Conservation (phyloP, 345 rosid genomes). For the Lepidium sativum region DNA sequence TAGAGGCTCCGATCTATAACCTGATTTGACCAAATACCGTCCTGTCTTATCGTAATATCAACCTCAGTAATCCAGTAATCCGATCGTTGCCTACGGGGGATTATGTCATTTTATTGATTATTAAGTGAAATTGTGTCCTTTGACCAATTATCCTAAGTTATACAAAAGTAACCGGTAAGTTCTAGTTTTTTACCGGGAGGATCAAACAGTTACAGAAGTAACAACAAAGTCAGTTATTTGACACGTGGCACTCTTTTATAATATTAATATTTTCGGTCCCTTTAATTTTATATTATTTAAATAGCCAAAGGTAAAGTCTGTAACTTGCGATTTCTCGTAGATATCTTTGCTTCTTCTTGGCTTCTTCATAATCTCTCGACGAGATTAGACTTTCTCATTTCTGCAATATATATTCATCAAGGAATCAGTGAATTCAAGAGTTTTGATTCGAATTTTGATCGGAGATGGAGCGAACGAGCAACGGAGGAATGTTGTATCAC, state of each 20-base stretch:
- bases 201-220: too few species aligned
- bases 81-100: too few species aligned
- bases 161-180: too few species aligned
- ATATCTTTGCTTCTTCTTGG: neutral
- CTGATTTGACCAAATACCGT: too few species aligned
- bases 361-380: neutral
- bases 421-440: slow-evolving; percentile 1
- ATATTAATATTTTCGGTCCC: neutral
- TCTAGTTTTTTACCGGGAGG: too few species aligned
- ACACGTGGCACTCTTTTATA: neutral
- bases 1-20: too few species aligned
- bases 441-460: neutral
- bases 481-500: slow-evolving; percentile 95
- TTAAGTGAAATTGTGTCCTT: too few species aligned
- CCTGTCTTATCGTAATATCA: too few species aligned
- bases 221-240: neutral
- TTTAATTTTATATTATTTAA: neutral
- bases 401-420: neutral
- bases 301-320: neutral
- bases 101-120: too few species aligned
- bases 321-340: neutral
- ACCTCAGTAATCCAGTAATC: too few species aligned
- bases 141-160: too few species aligned
- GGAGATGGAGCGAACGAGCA: slow-evolving; percentile 66
- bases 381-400: neutral